These are phyloP conservation scores for Talaromyces thailandensis DNA, from an alignment of 495 filamentous ascomycete genomes.

Conservation along the genomic window DNA sequence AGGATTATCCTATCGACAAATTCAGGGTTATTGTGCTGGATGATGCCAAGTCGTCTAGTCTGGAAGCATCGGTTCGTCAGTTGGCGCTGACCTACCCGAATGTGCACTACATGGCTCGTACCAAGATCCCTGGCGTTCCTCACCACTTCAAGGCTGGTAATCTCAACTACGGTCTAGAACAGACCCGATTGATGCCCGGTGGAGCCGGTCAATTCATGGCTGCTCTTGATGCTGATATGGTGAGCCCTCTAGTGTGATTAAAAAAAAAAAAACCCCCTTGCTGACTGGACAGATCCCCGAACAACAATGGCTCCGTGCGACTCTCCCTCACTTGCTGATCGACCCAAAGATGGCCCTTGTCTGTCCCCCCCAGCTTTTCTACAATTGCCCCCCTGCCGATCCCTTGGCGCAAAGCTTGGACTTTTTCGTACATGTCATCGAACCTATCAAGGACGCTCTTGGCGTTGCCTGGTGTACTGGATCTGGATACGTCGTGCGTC, in stretches of 20 bases:
- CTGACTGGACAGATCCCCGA: slow-evolving; percentile 33
- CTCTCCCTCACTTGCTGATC: slow-evolving; percentile 37
- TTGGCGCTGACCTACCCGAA: slow-evolving; percentile 24
- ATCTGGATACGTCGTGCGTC: slow-evolving; percentile 41
- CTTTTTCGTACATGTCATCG: slow-evolving; percentile 39
- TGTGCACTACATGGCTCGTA: slow-evolving; percentile 37
- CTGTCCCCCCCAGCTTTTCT: slow-evolving; percentile 46
- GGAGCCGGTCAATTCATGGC: slow-evolving; percentile 40
- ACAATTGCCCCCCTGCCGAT: slow-evolving; percentile 42
- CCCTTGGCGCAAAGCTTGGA: slow-evolving; percentile 39
- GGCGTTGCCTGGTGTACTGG: slow-evolving; percentile 44
- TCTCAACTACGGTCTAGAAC: slow-evolving; percentile 37
- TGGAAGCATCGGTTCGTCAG: slow-evolving; percentile 22
- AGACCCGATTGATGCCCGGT: slow-evolving; percentile 22
- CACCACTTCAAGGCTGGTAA: slow-evolving; percentile 51
- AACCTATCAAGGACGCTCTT: slow-evolving; percentile 42
- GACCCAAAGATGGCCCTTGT: slow-evolving; percentile 40
- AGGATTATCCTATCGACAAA: slow-evolving; percentile 40
- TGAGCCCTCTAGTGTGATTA: slow-evolving; percentile 10
- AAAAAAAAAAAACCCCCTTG: not conserved
- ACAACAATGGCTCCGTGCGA: slow-evolving; percentile 40
- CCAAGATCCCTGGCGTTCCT: slow-evolving; percentile 35
- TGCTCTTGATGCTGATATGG: slow-evolving; percentile 47
- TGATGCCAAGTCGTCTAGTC: slow-evolving; percentile 29
- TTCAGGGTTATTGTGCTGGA: slow-evolving; percentile 45